Evolutionary conservation across 768 basidiomycete species (phyloP).

Genomic region (Russula brevipes): DNA sequence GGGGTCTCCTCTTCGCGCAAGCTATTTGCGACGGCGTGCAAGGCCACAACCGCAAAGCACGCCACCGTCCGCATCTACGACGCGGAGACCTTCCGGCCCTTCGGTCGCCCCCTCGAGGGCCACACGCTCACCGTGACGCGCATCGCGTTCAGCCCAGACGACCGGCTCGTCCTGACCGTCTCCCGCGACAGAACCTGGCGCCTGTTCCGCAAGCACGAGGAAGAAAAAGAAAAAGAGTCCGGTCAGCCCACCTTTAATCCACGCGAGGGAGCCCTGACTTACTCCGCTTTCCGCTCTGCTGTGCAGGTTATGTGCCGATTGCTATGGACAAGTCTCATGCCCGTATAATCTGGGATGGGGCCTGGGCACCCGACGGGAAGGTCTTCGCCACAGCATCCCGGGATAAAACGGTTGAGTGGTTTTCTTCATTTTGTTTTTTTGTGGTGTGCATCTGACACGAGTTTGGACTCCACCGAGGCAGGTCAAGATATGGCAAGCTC

Average conservation of each 20-base stretch:
- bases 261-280: background rate
- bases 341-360: constrained; percentile 94
- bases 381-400: constrained; percentile 91
- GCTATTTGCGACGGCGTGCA: constrained; percentile 86
- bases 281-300: background rate
- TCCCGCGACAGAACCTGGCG: constrained; percentile 93
- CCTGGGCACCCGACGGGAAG: constrained; percentile 73
- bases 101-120: constrained; percentile 72
- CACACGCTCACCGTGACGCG: constrained; percentile 88
- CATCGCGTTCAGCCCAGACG: constrained; percentile 85
- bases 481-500: constrained; percentile 78
- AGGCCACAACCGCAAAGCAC: constrained; percentile 81
- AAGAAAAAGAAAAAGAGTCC: constrained; percentile 29
- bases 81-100: constrained; percentile 58
- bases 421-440: background rate
- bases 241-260: constrained; percentile 31
- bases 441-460: background rate
- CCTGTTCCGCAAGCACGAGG: constrained; percentile 47
- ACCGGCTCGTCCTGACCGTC: constrained; percentile 71
- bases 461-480: constrained; percentile 29
- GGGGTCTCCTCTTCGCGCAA: constrained; percentile 64
- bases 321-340: constrained; percentile 79
- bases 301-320: constrained; percentile 52
- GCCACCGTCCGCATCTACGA: constrained; percentile 84
- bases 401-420: constrained; percentile 74